Conservation (phyloP, 1,284 basidiomycete species). For the Ceratobasidium sp. region DNA sequence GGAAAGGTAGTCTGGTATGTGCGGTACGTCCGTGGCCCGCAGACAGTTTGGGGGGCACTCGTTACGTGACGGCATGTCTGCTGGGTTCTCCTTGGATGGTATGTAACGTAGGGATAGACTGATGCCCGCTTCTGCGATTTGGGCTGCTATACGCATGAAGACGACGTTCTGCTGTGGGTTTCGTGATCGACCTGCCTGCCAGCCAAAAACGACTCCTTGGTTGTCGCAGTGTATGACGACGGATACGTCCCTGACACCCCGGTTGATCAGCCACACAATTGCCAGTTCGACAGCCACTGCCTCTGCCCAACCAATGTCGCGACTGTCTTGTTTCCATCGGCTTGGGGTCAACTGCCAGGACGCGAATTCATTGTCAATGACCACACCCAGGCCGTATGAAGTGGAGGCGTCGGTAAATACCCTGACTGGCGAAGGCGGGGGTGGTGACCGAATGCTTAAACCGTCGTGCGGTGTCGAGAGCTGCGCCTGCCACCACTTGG, state of each 20-base stretch:
- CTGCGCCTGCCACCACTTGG: conserved; percentile 20
- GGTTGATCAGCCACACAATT: conserved; percentile 38
- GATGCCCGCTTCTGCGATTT: conserved; percentile 32
- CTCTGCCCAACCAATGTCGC: conserved; percentile 39
- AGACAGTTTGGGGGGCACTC: neutral
- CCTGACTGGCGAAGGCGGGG: neutral
- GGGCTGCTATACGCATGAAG: conserved; percentile 39
- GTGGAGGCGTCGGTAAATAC: conserved; percentile 34
- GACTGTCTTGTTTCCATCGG: conserved; percentile 11
- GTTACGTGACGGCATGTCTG: conserved; percentile 43
- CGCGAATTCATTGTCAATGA: neutral
- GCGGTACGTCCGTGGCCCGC: no score
- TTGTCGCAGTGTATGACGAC: conserved; percentile 53
- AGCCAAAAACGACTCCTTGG: conserved; percentile 53
- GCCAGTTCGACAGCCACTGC: conserved; percentile 52
- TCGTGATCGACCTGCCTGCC: no score
- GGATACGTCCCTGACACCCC: conserved; percentile 37
- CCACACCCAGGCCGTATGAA: conserved; percentile 28
- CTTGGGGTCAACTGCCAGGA: neutral
- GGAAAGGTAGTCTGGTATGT: no score
- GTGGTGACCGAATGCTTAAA: neutral
- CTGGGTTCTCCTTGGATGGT: conserved; percentile 40
- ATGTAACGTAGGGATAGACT: conserved; percentile 41
- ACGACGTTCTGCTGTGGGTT: conserved; percentile 51
- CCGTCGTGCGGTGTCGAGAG: conserved; percentile 7